Evolutionary conservation across 345 rosid species (phyloP), one percentile per base, ranked within the genome.

Genomic region (Arabidopsis thaliana): DNA sequence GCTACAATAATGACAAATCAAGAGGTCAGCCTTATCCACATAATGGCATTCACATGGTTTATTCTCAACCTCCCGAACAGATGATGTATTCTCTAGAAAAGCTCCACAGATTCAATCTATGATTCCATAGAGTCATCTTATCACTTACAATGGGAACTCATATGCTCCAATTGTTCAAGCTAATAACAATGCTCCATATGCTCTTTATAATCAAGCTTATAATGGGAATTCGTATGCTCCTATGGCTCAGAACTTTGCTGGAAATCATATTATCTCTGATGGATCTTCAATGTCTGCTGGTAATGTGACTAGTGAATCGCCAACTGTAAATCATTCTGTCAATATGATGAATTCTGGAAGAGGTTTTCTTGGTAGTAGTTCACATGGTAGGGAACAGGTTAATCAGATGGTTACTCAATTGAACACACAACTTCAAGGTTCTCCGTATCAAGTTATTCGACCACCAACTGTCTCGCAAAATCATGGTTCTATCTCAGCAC

Each of bases 271-370:
- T 0, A 1, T 1, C 1, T 8, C 58, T 24, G 5, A 2, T n/a
- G 51, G 51, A 0, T 2, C 2, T 24, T 11, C 5, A 2, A 2
- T 28, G 30, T 28, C 3, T 9, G 1, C 14, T 24, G 14, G n/a
- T n/a, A n/a, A n/a, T n/a, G n/a, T n/a, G n/a, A n/a, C n/a, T n/a
- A n/a, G 40, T 7, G 9, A 11, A 1, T 1, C 34, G 1, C 2
- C 34, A 0, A 0, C 2, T 4, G 2, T 28, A 0, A 56, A 36
- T 6, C 62, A 52, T 2, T 2, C 12, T 1, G 2, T 58, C 0
- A 58, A 58, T 0, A 58, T 58, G 62, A 42, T 58, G 3, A 33
- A 32, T 8, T 34, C 24, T 33, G 42, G 23, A 8, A 1, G 5
- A 16, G 12, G 7, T 58, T 16, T 8, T 7, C 0, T 2, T 58